Evolutionary conservation across 352 stramenopile species (phyloP).

Genomic region (Phytopythium ostracodes): DNA sequence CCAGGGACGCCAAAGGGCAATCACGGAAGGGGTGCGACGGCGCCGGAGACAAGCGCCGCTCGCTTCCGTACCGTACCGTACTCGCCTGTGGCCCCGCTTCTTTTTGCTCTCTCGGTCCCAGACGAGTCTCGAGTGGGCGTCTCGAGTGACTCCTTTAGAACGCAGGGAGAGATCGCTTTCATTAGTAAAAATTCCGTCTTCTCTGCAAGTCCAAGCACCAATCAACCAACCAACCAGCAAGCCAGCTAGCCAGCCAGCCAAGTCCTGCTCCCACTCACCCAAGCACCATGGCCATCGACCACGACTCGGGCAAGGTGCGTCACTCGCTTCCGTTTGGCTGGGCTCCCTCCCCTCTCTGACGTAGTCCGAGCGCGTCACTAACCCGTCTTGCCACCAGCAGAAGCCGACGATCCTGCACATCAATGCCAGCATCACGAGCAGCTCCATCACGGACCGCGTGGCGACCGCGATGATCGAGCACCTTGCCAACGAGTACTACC

Average conservation of each 20-base stretch:
- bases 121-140: not conserved
- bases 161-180: not conserved
- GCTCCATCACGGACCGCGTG: constrained; percentile 66
- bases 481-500: constrained; percentile 71
- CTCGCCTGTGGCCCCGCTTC: too few species aligned
- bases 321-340: not conserved
- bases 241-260: too few species aligned
- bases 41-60: not conserved
- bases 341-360: not conserved
- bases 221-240: not conserved
- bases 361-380: not conserved
- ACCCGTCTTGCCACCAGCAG: constrained; percentile 9
- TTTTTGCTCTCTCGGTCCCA: not conserved
- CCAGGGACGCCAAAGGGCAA: too few species aligned
- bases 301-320: constrained; percentile 9
- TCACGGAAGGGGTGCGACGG: not conserved
- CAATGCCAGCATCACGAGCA: constrained; percentile 70
- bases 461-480: constrained; percentile 64
- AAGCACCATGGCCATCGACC: constrained; percentile 10
- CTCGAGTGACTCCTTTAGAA: not conserved
- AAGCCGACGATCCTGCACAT: constrained; percentile 79
- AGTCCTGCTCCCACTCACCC: not conserved
- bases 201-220: constrained; percentile 4
- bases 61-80: too few species aligned
- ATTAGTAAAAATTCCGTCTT: constrained; percentile 6